These are phyloP conservation scores for Venturia pyrina DNA, from an alignment of 2,329 filamentous ascomycete genomes.

Conservation along the genomic window DNA sequence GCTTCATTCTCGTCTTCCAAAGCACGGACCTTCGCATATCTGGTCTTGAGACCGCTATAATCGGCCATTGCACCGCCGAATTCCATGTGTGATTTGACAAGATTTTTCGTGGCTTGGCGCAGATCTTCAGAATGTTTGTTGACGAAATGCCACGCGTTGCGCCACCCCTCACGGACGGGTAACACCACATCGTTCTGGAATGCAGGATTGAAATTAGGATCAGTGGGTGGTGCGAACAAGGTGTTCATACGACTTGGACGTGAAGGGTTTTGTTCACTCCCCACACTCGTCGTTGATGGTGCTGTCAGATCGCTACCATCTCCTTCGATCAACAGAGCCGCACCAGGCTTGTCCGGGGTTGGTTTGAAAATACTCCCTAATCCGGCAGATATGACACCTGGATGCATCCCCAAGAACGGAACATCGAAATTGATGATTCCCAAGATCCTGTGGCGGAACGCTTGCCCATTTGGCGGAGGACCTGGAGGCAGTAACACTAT, in stretches of 20 bases:
- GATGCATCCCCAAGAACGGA: constrained; percentile 81
- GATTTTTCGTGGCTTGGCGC: constrained; percentile 57
- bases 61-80: constrained; percentile 76
- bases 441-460: constrained; percentile 64
- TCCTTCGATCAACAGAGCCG: background rate
- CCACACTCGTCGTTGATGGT: constrained; percentile 11
- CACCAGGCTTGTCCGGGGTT: constrained; percentile 25
- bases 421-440: constrained; percentile 77
- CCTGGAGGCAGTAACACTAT: constrained; percentile 50
- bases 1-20: constrained; percentile 58
- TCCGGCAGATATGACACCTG: constrained; percentile 73
- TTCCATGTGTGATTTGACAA: constrained; percentile 71
- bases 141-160: constrained; percentile 62
- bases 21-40: constrained; percentile 60
- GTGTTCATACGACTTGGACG: constrained; percentile 25
- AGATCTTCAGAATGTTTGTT: constrained; percentile 71
- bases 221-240: constrained; percentile 25
- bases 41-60: constrained; percentile 54
- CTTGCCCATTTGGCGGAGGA: constrained; percentile 20
- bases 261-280: constrained; percentile 6
- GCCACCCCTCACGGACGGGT: constrained; percentile 58
- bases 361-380: constrained; percentile 65
- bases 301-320: constrained; percentile 13
- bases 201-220: constrained; percentile 63
- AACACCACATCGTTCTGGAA: constrained; percentile 67